Conservation (phyloP, 306 rosid species). For the Trifolium repens region DNA sequence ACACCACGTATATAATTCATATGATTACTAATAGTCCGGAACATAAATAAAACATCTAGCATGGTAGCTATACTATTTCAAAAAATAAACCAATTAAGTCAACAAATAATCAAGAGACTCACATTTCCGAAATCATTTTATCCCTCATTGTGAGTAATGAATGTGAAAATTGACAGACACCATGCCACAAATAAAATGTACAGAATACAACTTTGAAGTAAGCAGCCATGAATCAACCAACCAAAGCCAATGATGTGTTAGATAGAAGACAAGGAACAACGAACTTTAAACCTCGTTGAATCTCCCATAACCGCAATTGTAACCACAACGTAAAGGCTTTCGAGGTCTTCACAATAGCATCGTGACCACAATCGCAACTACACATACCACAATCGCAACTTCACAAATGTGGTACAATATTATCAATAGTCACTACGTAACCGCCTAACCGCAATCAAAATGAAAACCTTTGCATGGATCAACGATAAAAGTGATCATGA, state of each 20-base stretch:
- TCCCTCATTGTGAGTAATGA: constrained; percentile 4
- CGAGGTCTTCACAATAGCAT: not conserved
- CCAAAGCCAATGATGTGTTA: not conserved
- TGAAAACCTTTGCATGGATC: not conserved
- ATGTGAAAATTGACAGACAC: constrained; percentile 9
- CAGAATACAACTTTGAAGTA: constrained; percentile 3
- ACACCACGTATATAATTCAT: not conserved
- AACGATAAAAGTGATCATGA: not conserved
- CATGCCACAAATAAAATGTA: not conserved
- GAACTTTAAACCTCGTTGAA: not conserved
- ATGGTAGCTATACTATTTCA: not conserved
- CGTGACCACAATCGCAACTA: not conserved
- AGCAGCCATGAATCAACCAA: constrained; percentile 11
- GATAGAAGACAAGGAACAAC: not conserved
- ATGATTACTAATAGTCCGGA: too few species aligned
- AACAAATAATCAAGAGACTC: constrained; percentile 27
- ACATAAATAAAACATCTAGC: constrained; percentile 22
- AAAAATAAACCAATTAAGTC: constrained; percentile 32
- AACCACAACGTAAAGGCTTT: not conserved
- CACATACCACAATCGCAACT: not conserved
- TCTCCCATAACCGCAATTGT: not conserved
- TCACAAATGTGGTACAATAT: constrained; percentile 1
- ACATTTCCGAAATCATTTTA: not conserved
- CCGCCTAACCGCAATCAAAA: not conserved
- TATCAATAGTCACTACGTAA: not conserved